These are phyloP conservation scores for Cercospora nicotianae DNA, from an alignment of 2,329 filamentous ascomycete species.

Conservation along the genomic window DNA sequence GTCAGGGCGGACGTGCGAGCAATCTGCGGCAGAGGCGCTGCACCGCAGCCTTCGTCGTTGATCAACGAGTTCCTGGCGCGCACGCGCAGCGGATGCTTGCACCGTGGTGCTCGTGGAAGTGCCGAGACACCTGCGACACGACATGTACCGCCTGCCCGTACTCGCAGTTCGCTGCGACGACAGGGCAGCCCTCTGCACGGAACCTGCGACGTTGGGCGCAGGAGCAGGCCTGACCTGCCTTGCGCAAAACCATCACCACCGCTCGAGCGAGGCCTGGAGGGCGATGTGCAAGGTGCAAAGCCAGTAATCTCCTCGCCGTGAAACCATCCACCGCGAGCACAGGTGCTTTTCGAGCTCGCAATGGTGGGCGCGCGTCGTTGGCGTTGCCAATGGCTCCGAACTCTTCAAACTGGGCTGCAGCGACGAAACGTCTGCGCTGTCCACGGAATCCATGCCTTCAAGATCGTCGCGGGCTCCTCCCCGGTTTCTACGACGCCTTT, in stretches of 20 bases:
- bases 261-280: neutral
- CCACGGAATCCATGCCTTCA: neutral
- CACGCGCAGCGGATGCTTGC: slow-evolving; percentile 5
- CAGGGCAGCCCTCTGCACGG: slow-evolving; percentile 3
- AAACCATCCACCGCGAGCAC: neutral
- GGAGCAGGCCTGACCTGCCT: neutral
- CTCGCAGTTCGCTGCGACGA: slow-evolving; percentile 3
- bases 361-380: neutral
- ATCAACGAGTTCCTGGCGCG: neutral
- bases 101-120: slow-evolving; percentile 15
- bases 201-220: neutral
- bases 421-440: neutral
- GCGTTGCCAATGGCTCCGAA: neutral
- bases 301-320: slow-evolving; percentile 3
- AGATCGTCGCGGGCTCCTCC: neutral
- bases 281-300: neutral
- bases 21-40: slow-evolving; percentile 10
- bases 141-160: slow-evolving; percentile 10
- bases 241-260: neutral
- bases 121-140: slow-evolving; percentile 16
- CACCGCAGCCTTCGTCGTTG: neutral
- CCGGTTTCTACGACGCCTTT: neutral
- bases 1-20: neutral
- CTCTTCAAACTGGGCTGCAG: neutral
- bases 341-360: neutral